These are phyloP conservation scores for Mycosphaerelloides madeirae DNA, from an alignment of 2,329 filamentous ascomycete species.

Conservation along the genomic window DNA sequence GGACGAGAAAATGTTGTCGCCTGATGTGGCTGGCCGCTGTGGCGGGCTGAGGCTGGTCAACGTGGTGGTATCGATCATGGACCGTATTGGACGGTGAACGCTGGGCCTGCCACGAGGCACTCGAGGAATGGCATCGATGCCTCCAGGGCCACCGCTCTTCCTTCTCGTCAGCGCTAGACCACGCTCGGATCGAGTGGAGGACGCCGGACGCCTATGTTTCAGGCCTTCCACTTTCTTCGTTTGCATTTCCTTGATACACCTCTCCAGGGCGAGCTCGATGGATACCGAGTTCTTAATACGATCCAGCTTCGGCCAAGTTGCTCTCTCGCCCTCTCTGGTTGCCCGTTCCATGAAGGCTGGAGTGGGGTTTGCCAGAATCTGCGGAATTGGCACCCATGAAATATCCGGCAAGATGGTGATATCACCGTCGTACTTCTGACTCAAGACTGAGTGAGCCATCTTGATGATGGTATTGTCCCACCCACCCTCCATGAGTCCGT, in stretches of 20 bases:
- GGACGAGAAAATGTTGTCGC: conserved; percentile 14
- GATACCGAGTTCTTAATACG: conserved; percentile 82
- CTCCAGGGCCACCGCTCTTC: conserved; percentile 6
- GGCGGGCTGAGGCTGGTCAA: background rate
- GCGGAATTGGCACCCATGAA: conserved; percentile 66
- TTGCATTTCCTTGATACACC: conserved; percentile 50
- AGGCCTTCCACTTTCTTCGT: conserved; percentile 4
- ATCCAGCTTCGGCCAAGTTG: conserved; percentile 86
- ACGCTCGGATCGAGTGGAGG: conserved; percentile 17
- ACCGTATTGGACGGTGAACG: conserved; percentile 11
- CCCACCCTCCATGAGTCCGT: conserved; percentile 14
- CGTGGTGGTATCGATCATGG: conserved; percentile 13
- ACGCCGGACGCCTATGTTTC: conserved; percentile 11
- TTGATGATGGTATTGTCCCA: conserved; percentile 16
- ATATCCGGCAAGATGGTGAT: conserved; percentile 89
- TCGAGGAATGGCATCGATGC: conserved; percentile 6
- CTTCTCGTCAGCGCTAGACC: conserved; percentile 7
- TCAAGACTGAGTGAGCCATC: conserved; percentile 68
- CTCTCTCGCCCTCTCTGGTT: conserved; percentile 71
- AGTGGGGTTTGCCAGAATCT: conserved; percentile 77
- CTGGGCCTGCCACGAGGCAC: conserved; percentile 10
- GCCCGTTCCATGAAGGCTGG: conserved; percentile 79
- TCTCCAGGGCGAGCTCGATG: conserved; percentile 79
- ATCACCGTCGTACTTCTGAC: conserved; percentile 88
- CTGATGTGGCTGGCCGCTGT: background rate